A percentile compares a stretch with the other conserved stretches of the same genome.
Conservation (phyloP, 2,329 filamentous ascomycete genomes). For the Aureobasidium musti region DNA sequence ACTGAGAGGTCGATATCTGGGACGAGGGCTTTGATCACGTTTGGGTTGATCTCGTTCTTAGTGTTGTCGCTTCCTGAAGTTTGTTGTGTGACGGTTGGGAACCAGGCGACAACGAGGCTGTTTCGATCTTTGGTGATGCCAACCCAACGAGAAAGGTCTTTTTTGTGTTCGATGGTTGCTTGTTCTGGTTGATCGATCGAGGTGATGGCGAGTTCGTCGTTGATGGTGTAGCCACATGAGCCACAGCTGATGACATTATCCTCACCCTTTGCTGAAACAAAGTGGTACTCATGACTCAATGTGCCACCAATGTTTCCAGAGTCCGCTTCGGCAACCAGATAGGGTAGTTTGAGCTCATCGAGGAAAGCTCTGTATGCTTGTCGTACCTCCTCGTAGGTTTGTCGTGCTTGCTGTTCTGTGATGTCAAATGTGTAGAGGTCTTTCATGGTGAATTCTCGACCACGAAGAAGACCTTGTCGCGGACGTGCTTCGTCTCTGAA, state of each 20-base stretch:
- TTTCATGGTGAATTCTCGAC: conserved; percentile 96
- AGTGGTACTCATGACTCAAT: conserved; percentile 93
- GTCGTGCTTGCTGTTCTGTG: conserved; percentile 65
- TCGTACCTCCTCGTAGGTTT: conserved; percentile 76
- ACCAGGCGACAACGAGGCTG: conserved; percentile 70
- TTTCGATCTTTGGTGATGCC: conserved; percentile 68
- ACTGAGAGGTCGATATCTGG: conserved; percentile 72
- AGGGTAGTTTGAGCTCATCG: conserved; percentile 77
- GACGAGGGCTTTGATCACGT: conserved; percentile 66
- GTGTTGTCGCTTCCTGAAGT: conserved; percentile 6
- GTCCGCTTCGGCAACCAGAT: conserved; percentile 82
- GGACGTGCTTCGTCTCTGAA: conserved; percentile 92
- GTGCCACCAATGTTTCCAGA: conserved; percentile 96
- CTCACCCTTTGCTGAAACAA: conserved; percentile 76
- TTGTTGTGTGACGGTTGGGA: conserved; percentile 46
- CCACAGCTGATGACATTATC: conserved; percentile 78
- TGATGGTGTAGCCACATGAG: conserved; percentile 73
- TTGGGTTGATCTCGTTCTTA: conserved; percentile 53
- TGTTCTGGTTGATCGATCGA: neutral
- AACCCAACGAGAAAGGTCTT: conserved; percentile 54
- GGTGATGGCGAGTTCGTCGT: conserved; percentile 69
- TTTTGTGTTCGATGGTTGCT: neutral
- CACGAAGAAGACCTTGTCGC: conserved; percentile 81
- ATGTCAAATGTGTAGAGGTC: conserved; percentile 95
- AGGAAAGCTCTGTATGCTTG: conserved; percentile 76